Evolutionary conservation across 345 rosid genomes (phyloP).

Genomic region (Carallia pectinifolia): DNA sequence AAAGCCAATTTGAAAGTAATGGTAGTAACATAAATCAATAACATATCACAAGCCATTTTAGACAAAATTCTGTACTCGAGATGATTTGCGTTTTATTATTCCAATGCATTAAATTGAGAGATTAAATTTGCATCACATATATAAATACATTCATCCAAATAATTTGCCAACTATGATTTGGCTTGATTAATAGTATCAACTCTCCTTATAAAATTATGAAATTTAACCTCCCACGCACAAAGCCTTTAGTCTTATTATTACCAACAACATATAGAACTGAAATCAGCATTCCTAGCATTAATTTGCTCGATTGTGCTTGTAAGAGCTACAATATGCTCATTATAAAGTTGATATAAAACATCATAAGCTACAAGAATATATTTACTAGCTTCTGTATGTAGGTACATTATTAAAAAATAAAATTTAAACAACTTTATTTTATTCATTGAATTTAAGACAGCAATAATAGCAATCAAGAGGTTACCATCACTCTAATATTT

Average conservation of each 20-base stretch:
- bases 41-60: not conserved
- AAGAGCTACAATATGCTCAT: not conserved
- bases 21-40: not conserved
- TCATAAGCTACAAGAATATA: not conserved
- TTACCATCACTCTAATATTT: not conserved
- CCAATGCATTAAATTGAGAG: not conserved
- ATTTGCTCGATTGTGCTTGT: too few species aligned
- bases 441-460: not conserved
- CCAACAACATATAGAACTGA: not conserved
- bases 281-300: too few species aligned
- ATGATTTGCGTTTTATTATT: not conserved
- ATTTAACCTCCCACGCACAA: not conserved
- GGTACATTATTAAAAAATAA: not conserved
- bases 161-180: not conserved
- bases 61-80: not conserved
- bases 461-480: not conserved
- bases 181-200: not conserved
- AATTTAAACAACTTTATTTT: not conserved
- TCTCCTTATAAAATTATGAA: not conserved
- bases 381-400: not conserved
- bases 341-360: not conserved
- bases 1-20: not conserved
- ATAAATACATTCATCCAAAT: not conserved
- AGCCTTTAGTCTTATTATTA: not conserved
- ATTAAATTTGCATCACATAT: not conserved